Evolutionary conservation across 1,139 yeast species (phyloP).

Genomic region (Kodamaea suecica): DNA sequence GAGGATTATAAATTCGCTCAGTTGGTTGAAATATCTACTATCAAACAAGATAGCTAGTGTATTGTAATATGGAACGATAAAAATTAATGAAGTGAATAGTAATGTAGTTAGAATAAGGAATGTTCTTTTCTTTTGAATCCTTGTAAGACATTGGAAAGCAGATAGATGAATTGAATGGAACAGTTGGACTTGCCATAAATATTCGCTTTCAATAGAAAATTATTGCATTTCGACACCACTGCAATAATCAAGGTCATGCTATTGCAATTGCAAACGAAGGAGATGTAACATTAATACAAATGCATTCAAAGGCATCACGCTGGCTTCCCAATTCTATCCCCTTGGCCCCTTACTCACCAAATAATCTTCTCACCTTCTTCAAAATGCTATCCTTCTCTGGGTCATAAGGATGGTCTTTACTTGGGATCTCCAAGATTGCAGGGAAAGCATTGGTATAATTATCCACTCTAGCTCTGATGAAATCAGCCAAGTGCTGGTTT

Average conservation of each 20-base stretch:
- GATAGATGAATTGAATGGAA: too few species aligned
- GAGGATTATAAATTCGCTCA: too few species aligned
- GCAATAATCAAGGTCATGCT: background rate
- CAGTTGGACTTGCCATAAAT: too few species aligned
- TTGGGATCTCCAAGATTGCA: conserved; percentile 93
- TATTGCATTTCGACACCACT: background rate
- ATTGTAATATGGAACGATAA: conserved; percentile 5
- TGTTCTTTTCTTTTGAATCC: too few species aligned
- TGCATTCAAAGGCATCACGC: too few species aligned
- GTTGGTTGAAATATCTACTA: too few species aligned
- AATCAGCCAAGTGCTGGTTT: conserved; percentile 93
- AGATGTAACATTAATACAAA: too few species aligned
- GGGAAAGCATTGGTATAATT: conserved; percentile 89
- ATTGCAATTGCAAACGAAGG: background rate
- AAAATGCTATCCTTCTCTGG: conserved; percentile 97
- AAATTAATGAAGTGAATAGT: conserved; percentile 1
- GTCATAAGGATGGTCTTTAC: conserved; percentile 97
- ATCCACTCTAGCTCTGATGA: conserved; percentile 80
- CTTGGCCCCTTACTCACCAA: conserved; percentile 84
- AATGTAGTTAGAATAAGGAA: too few species aligned
- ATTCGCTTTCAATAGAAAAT: background rate
- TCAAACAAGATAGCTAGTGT: conserved; percentile 4
- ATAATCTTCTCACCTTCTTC: conserved; percentile 88
- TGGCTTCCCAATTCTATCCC: background rate
- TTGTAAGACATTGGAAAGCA: too few species aligned